Base-by-base conservation (phyloP, 345 rosid species). In the Melastoma malabathricum region DNA sequence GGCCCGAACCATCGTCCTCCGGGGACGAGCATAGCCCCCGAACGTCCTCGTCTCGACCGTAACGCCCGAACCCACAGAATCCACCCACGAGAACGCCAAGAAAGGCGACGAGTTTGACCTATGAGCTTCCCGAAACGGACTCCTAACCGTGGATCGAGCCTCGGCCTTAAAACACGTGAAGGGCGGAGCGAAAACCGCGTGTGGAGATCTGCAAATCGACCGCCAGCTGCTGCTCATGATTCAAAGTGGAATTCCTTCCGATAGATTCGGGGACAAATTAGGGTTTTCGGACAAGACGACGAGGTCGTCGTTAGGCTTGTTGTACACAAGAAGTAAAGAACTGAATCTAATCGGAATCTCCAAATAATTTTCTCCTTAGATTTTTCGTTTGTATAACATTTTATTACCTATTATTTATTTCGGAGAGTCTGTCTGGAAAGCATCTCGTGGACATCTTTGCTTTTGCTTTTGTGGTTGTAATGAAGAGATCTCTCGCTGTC, bases 211-310 rank as follows among this genome's bases (percentile, higher is more conserved):
- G 57, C 78, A 84, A 3, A 84, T 60, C 13, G 85, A 76, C 64
- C 89, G 62, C 52, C 81, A 58, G 67, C 68, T 80, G 73, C 64
- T 80, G 73, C 86, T 76, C 85, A 70, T 81, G 27, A 23, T 52
- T 29, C 15, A 38, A 12, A 20, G n/a, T n/a, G n/a, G n/a, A n/a
- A n/a, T n/a, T n/a, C n/a, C n/a, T n/a, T n/a, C n/a, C n/a, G n/a
- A n/a, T n/a, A n/a, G 4, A 25, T 22, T 55, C 6, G 23, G 48
- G 23, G 13, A 17, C 43, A 12, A 18, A 56, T 46, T 25, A 56
- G 51, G 59, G 59, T 23, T 46, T 22, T 29, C 51, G 12, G 47
- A 46, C 41, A 34, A 5, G 12, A 5, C 9, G 10, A 34, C 41
- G 12, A 34, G 41, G 12, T 34, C 2, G 0, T 34, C 12, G 44